A percentile compares a stretch with the other conserved stretches of the same genome.
phyloP scores from a whole-genome alignment of 1,284 basidiomycete species.

The Melampsora larici-populina region DNA sequence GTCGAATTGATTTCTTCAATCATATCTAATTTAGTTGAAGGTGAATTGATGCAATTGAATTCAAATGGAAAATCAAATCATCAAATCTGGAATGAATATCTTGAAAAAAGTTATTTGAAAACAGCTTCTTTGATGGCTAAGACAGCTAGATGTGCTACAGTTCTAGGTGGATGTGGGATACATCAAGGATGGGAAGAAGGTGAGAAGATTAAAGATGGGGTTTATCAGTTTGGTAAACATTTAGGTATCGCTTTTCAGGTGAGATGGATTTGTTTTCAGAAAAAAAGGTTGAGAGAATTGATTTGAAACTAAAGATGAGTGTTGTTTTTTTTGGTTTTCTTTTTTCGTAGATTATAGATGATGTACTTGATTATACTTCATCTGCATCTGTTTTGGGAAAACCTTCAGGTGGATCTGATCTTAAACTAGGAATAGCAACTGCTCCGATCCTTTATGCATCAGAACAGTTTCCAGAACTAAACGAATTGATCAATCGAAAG shows the following conservation, averaged over 20 bases:
- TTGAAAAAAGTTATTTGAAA: slow-evolving; percentile 93
- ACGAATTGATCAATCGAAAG: slow-evolving; percentile 76
- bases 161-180: slow-evolving; percentile 73
- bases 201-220: slow-evolving; percentile 84
- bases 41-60: slow-evolving; percentile 84
- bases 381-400: slow-evolving; percentile 66
- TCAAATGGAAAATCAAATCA: slow-evolving; percentile 46
- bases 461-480: slow-evolving; percentile 79
- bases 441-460: slow-evolving; percentile 92
- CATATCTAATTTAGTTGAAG: slow-evolving; percentile 92
- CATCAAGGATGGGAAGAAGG: slow-evolving; percentile 60
- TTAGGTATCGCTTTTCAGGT: slow-evolving; percentile 93
- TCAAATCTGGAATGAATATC: slow-evolving; percentile 78
- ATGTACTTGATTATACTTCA: slow-evolving; percentile 78
- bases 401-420: slow-evolving; percentile 74
- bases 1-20: slow-evolving; percentile 89
- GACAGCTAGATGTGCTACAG: slow-evolving; percentile 78
- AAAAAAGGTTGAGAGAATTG: no score
- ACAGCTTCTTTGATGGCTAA: slow-evolving; percentile 96
- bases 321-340: background rate
- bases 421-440: slow-evolving; percentile 81
- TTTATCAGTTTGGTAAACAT: slow-evolving; percentile 86
- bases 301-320: no score
- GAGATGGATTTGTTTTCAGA: no score
- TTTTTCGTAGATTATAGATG: slow-evolving; percentile 73